Conservation (phyloP, 2,329 filamentous ascomycete genomes). For the Penicillium griseofulvum region DNA sequence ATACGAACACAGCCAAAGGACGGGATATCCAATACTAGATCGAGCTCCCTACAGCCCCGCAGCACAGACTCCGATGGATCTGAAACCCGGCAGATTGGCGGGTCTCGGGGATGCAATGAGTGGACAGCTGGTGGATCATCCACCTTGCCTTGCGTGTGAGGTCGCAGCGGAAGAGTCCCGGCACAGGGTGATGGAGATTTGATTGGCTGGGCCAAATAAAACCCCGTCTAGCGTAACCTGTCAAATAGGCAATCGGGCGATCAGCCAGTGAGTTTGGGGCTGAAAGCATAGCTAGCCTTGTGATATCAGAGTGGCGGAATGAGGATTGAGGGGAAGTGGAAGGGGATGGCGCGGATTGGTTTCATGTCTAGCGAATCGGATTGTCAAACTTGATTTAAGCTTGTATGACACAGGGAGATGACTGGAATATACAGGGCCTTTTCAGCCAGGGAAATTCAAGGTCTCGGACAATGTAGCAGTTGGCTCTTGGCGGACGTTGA, state of each 20-base stretch:
- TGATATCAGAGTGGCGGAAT: not conserved
- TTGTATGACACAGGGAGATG: not conserved
- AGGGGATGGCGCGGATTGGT: not conserved
- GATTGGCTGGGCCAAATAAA: not conserved
- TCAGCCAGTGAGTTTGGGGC: not conserved
- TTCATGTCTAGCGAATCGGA: not conserved
- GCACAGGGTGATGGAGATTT: not conserved
- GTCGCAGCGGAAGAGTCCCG: not conserved
- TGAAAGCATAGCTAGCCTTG: not conserved
- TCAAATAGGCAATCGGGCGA: not conserved
- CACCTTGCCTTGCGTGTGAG: slow-evolving; percentile 8
- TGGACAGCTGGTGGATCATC: slow-evolving; percentile 8
- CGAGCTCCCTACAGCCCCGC: not conserved
- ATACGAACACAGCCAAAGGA: not conserved
- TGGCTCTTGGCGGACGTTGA: not conserved
- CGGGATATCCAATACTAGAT: not conserved
- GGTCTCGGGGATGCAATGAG: slow-evolving; percentile 13
- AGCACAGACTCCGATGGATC: slow-evolving; percentile 16
- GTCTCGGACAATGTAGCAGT: not conserved
- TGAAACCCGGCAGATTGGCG: slow-evolving; percentile 12
- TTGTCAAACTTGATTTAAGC: not conserved
- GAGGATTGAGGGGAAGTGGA: not conserved
- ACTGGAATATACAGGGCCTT: not conserved
- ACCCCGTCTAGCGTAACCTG: slow-evolving; percentile 5
- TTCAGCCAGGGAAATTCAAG: not conserved